Base-by-base conservation (phyloP, 345 rosid genomes). In the Hirschfeldia incana region DNA sequence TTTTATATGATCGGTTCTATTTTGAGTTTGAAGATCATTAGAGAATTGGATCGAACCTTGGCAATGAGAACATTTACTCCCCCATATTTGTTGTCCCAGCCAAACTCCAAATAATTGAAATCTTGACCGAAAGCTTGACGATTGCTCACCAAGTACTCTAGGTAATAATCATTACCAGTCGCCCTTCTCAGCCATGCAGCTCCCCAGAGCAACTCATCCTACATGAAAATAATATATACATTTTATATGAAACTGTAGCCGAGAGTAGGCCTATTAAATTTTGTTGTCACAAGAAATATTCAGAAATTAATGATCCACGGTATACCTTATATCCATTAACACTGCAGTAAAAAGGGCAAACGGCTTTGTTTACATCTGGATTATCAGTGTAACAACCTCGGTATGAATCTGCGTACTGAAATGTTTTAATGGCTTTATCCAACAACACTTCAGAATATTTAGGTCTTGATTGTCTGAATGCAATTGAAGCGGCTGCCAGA, bases 151-250 rank as follows among this genome's bases (percentile, higher is more conserved):
- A 86, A 73, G 15, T 84, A 88, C 0, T 62, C 68, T 75, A 85
- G 77, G 63, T 93, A 93, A 17, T 1, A 13, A 9, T 77, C 46
- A 4, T 29, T 4, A 13, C 82, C 84, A 17, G 98, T 88, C 5
- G 94, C 97, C 73, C 82, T 89, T 58, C 76, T 86, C 58, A 94
- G 46, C 98, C 97, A 94, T 11, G 94, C 86, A 69, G 98, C 97
- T 67, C 87, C 97, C 97, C 97, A 94, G 1, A 94, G 32, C 78
- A 94, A 80, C 76, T 94, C 98, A 78, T 92, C 98, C 98, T 92
- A 73, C 27, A 65, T 59, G 12, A 39, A 30, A 55, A 6, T 1
- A 44, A 3, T 53, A 53, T 53, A 53, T 15, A n/a, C 26, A 16
- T 26, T 53, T 53, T 15, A 53, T 33, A 27, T 49, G 11, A 53